Evolutionary conservation across 179 eudicot genomes (phyloP).

Genomic region (Carnegiea gigantea): DNA sequence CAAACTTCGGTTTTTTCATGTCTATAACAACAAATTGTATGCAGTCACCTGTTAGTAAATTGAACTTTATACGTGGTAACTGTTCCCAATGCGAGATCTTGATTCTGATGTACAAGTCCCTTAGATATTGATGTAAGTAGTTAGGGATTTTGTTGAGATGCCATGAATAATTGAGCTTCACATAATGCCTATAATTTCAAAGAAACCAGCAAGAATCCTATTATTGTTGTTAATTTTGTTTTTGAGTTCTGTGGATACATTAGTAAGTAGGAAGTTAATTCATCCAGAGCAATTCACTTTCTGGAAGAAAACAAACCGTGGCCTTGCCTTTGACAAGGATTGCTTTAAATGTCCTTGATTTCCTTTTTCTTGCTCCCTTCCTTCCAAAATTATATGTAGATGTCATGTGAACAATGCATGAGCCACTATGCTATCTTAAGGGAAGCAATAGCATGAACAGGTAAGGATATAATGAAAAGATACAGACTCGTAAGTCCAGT

Average conservation of each 20-base stretch:
- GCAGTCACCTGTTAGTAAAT: background rate
- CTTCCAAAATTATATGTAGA: too few relatives aligned
- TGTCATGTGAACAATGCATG: too few relatives aligned
- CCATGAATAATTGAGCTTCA: background rate
- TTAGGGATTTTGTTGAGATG: background rate
- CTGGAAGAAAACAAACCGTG: background rate
- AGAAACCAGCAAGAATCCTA: background rate
- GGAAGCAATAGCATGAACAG: too few relatives aligned
- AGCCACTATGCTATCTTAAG: too few relatives aligned
- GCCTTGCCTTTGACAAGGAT: background rate
- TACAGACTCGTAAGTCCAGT: too few relatives aligned
- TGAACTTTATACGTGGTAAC: background rate
- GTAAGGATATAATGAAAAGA: too few relatives aligned
- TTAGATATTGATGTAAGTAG: background rate
- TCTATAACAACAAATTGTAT: background rate
- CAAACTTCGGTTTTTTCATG: background rate
- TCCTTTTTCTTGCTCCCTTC: background rate
- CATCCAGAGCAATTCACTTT: background rate
- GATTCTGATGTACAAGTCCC: background rate
- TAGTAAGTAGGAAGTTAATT: background rate
- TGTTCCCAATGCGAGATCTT: background rate
- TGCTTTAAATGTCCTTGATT: background rate
- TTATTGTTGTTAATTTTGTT: background rate
- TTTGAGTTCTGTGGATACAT: background rate
- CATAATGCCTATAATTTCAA: background rate